Evolutionary conservation across 2,329 filamentous ascomycete species (phyloP).

Genomic region (Fusarium tupiense): DNA sequence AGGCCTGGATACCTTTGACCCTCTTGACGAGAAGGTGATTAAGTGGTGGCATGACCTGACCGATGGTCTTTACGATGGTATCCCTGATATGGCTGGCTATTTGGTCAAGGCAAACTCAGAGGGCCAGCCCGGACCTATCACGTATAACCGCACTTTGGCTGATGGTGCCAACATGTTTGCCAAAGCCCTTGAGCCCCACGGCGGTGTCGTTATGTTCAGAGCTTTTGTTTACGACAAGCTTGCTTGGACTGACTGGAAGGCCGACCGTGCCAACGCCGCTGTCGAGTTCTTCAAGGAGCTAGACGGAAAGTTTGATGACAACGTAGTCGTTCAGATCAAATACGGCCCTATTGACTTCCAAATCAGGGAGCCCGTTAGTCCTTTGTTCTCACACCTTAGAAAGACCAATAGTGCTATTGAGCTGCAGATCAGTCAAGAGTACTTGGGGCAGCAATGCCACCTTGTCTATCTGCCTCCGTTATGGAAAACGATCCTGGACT

Average conservation of each 20-base stretch:
- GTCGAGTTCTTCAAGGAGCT: constrained; percentile 73
- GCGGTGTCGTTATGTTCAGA: constrained; percentile 74
- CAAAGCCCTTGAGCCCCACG: constrained; percentile 63
- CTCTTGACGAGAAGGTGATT: constrained; percentile 67
- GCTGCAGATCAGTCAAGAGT: constrained; percentile 74
- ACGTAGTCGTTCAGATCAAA: constrained; percentile 78
- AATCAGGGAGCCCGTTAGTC: constrained; percentile 72
- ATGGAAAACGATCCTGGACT: constrained; percentile 75
- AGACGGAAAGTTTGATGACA: constrained; percentile 73
- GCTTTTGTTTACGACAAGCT: constrained; percentile 74
- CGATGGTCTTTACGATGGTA: constrained; percentile 63
- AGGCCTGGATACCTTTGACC: constrained; percentile 70
- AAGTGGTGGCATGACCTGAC: constrained; percentile 71
- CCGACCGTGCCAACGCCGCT: constrained; percentile 75
- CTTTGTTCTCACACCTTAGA: constrained; percentile 65
- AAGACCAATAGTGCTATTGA: constrained; percentile 66
- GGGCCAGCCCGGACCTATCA: constrained; percentile 74
- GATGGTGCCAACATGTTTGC: constrained; percentile 63
- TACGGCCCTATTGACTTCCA: constrained; percentile 81
- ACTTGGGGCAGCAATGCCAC: constrained; percentile 76
- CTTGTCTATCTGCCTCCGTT: constrained; percentile 74
- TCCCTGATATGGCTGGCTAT: constrained; percentile 76
- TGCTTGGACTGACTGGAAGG: constrained; percentile 63
- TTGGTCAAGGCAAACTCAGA: constrained; percentile 78
- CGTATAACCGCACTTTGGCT: constrained; percentile 75